Conservation (phyloP, 78 protist species). For the Dictyostelium intermedium region DNA sequence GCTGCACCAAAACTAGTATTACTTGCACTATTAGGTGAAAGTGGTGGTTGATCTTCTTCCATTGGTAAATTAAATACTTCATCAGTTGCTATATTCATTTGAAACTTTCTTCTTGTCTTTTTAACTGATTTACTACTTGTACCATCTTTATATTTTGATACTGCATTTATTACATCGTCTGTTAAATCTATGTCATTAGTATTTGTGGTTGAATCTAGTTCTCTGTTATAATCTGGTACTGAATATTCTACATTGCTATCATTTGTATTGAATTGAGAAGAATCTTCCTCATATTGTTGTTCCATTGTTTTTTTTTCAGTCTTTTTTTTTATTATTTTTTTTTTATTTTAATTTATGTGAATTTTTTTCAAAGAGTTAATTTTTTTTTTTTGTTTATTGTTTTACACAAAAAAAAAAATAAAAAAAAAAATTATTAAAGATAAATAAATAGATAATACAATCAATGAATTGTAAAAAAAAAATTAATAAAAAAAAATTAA, state of each 20-base stretch:
- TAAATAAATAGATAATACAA: neutral
- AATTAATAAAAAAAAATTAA: too few species aligned
- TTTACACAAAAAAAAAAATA: too few species aligned
- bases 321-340: neutral
- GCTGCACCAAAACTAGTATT: neutral
- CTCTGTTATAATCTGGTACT: neutral
- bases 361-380: too few species aligned
- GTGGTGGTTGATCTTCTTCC: neutral
- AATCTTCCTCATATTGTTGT: neutral
- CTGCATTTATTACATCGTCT: neutral
- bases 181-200: neutral
- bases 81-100: slow-evolving; percentile 30
- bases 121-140: slow-evolving; percentile 1
- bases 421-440: too few species aligned
- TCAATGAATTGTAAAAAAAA: neutral
- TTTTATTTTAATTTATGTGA: neutral
- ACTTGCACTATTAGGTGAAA: neutral
- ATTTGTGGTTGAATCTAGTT: neutral
- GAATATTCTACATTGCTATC: neutral
- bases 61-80: neutral
- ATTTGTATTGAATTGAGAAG: neutral
- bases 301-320: neutral
- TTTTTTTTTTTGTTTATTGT: too few species aligned
- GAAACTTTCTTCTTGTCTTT: slow-evolving; percentile 56
- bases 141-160: slow-evolving; percentile 17